These are phyloP conservation scores for Deuterostichococcus epilithicus DNA, from an alignment of 139 green algal species.

Conservation along the genomic window DNA sequence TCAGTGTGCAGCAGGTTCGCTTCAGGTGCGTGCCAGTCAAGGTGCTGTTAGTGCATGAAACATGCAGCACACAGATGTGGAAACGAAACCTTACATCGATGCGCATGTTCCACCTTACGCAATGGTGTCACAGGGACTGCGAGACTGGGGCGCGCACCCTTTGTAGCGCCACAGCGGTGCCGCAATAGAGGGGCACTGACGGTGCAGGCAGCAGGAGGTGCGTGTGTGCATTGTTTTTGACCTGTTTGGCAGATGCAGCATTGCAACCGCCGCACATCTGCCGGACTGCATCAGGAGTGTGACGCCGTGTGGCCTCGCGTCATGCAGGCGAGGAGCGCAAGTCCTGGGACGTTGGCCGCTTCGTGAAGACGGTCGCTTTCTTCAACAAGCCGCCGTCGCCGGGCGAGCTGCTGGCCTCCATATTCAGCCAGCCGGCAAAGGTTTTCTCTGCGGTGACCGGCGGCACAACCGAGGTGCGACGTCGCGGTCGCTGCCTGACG, in stretches of 20 bases:
- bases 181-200: not conserved
- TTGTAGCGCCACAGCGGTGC: not conserved
- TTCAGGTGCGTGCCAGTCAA: too few species aligned
- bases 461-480: not conserved
- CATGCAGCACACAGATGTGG: too few species aligned
- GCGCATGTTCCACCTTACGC: not conserved
- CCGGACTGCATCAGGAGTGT: too few species aligned
- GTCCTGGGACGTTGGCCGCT: conserved; percentile 77
- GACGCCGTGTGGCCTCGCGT: too few species aligned
- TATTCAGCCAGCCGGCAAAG: conserved; percentile 21
- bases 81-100: not conserved
- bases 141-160: too few species aligned
- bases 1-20: too few species aligned
- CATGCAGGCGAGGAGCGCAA: conserved; percentile 30
- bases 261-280: too few species aligned
- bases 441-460: conserved; percentile 2
- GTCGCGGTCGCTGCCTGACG: not conserved
- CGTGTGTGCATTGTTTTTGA: too few species aligned
- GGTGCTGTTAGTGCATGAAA: too few species aligned
- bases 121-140: not conserved
- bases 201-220: not conserved
- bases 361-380: conserved; percentile 67
- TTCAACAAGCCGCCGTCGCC: conserved; percentile 65
- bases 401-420: conserved; percentile 16
- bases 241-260: not conserved